These are phyloP conservation scores for Uromyces viciae-fabae DNA, from an alignment of 1,284 basidiomycete species.

Conservation along the genomic window DNA sequence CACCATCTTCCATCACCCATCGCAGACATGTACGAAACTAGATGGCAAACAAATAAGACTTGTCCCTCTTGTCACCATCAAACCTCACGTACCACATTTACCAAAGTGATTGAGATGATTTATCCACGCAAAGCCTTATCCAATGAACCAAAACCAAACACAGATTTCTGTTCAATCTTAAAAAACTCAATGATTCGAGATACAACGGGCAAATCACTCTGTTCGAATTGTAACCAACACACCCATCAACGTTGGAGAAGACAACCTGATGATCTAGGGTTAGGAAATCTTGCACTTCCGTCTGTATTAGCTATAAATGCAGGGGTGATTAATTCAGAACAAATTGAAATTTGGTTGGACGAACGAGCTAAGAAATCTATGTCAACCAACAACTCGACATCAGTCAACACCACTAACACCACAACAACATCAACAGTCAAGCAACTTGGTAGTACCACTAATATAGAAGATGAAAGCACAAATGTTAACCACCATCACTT, in stretches of 20 bases:
- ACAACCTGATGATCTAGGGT: constrained; percentile 61
- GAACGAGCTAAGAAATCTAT: constrained; percentile 48
- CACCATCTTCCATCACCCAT: constrained; percentile 26
- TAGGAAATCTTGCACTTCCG: constrained; percentile 53
- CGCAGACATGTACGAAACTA: constrained; percentile 56
- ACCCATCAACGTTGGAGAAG: constrained; percentile 70
- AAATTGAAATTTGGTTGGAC: constrained; percentile 73
- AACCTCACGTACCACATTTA: constrained; percentile 73
- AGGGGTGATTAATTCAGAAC: constrained; percentile 72
- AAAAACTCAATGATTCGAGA: constrained; percentile 74
- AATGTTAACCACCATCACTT: constrained; percentile 58
- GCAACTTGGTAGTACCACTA: constrained; percentile 47
- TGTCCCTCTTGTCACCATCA: constrained; percentile 74
- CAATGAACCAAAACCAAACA: constrained; percentile 60
- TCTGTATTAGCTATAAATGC: constrained; percentile 79
- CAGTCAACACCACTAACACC: constrained; percentile 48
- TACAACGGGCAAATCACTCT: constrained; percentile 76
- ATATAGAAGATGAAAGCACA: constrained; percentile 49
- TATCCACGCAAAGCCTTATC: constrained; percentile 71
- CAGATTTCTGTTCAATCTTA: constrained; percentile 70
- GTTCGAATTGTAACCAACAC: constrained; percentile 74
- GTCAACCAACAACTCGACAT: background rate
- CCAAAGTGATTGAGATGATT: constrained; percentile 77
- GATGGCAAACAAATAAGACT: constrained; percentile 59
- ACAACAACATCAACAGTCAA: constrained; percentile 53